Evolutionary conservation across 2,329 filamentous ascomycete genomes (phyloP), one percentile per base, ranked within the genome.

Genomic region (Knoxdaviesia capensis): DNA sequence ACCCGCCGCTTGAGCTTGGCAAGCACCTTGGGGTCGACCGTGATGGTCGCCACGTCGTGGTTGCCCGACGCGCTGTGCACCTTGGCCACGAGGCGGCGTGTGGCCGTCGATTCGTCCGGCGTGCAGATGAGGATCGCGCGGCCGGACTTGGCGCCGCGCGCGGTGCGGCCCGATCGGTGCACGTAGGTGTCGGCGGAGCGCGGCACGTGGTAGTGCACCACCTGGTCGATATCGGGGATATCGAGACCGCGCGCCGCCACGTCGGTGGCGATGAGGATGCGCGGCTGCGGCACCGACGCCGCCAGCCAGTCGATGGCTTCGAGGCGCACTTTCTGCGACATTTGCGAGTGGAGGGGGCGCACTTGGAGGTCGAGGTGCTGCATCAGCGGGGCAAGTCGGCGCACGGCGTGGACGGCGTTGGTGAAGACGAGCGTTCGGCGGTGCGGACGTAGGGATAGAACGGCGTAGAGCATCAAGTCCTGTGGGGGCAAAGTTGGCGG

Each of bases 301-400:
- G 80, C 78, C 61, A 98, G 96, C 36, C 82, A 80, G 55, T 98
- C 90, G 2, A 98, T 72, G 2, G 85, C 88, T 35, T 88, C 77
- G n/a, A 94, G 68, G 38, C 90, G 85, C 3, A 90, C 87, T 58
- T 96, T 96, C 59, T 98, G 90, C 1, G 77, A 70, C 90, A 98
- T 96, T 48, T 86, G 81, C 0, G 86, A 94, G 59, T 98, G 90
- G 1, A 98, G 65, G 0, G 82, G 76, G 7, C 84, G 65, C 1
- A 78, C 80, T 3, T 79, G 76, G 6, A 94, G 67, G 47, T 79
- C 73, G 41, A 98, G 74, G 49, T 83, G 84, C 50, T 88, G 76
- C 2, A 98, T 70, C 53, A 94, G 73, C 1, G 88, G 84, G 0
- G 80, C 77, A 8, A 98, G 66, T 34, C 90, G 83, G 38, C 86